Evolutionary conservation across 768 basidiomycete species (phyloP), one percentile per base, ranked within the genome.

Genomic region (Leccinum sublutescens): DNA sequence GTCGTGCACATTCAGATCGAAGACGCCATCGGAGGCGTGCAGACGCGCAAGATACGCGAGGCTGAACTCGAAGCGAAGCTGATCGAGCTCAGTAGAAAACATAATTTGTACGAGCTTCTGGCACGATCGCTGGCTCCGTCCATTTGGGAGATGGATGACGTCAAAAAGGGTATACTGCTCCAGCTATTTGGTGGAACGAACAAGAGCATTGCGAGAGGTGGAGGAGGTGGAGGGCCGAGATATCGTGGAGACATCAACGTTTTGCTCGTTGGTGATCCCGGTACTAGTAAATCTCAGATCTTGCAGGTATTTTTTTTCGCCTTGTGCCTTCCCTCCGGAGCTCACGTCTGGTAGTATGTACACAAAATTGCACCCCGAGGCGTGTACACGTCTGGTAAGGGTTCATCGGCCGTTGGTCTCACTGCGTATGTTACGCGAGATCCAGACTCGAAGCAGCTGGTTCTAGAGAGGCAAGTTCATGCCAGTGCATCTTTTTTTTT

Each of bases 241-340:
- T 99, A 97, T 71, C 84, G 97, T 66, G 97, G 97, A 0, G 97
- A 99, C 72, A 97, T 99, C 78, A 99, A 99, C 63, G 92, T 99
- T 10, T 75, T 99, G 15, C 84, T 98, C 45, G 96, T 99, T 43
- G 97, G 97, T 67, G 96, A 99, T 73, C 97, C 97, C 12, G 97
- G 97, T 80, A 92, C 91, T 21, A 89, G 87, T 80, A 99, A 99
- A 78, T 93, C 89, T 45, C 97, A 99, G 71, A 95, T 99, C 62
- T 72, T 99, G 34, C 86, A 92, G 78, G 96, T 91, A 69, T 80
- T 68, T 1, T 21, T 21, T 8, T 33, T 7, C 1, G 21, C 27
- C 11, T 56, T 19, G n/a, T 19, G 10, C 11, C 43, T 15, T 17
- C 6, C 6, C 10, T 5, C 21, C 21, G 1, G 6, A 50, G 4